Percentiles rank a stretch among this genome's conserved stretches.
phyloP scores from a whole-genome alignment of 2,329 filamentous ascomycete species.

The Chaetothyriales sp. region DNA sequence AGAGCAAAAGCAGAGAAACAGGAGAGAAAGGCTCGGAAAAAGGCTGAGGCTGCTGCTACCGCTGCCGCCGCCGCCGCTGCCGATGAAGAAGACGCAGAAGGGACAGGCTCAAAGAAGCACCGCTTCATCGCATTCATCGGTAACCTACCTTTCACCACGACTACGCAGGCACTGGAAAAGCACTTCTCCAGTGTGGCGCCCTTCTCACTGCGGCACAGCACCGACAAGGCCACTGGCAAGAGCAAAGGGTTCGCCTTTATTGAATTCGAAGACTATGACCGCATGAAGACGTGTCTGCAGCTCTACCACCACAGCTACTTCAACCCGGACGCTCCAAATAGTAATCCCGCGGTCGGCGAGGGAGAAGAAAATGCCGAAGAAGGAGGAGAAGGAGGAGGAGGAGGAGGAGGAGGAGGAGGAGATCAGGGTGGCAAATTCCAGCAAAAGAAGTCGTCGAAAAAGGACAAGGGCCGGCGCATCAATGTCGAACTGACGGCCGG shows the following conservation, averaged over 20 bases:
- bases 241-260: conserved; percentile 72
- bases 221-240: conserved; percentile 45
- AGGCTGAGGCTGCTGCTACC: background rate
- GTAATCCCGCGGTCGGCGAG: conserved; percentile 1
- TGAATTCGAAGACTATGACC: conserved; percentile 72
- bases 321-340: conserved; percentile 34
- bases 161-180: conserved; percentile 47
- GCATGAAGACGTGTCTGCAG: conserved; percentile 85
- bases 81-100: background rate
- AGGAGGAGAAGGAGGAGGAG: conserved; percentile 2
- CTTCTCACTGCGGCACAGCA: conserved; percentile 55
- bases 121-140: conserved; percentile 72
- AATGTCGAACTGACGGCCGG: conserved; percentile 90
- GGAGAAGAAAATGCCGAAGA: too few relatives aligned
- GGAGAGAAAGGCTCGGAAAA: background rate
- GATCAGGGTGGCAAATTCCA: conserved; percentile 20
- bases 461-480: conserved; percentile 48
- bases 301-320: conserved; percentile 80
- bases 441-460: background rate
- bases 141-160: conserved; percentile 79
- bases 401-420: conserved; percentile 20
- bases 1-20: background rate
- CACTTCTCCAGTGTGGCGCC: conserved; percentile 70
- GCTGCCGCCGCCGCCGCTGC: background rate
- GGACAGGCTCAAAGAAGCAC: background rate